Conservation (phyloP, 371 early-diverging fungal genomes). For the Enterocytospora artemiae region DNA sequence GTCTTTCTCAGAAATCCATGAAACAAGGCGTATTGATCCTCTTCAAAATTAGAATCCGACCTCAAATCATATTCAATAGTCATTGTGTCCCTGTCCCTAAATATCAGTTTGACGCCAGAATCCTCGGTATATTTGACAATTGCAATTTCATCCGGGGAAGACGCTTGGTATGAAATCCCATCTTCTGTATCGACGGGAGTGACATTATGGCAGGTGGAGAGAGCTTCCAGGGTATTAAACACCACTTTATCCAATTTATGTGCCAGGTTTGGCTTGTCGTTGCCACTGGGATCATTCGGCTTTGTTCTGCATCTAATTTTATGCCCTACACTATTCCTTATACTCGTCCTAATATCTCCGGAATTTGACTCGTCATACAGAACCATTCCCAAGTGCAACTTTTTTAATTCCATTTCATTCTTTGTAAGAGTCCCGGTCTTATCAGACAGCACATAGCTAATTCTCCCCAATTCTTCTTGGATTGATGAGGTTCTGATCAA, state of each 20-base stretch:
- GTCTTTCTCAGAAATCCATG: neutral
- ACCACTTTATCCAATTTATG: slow-evolving; percentile 59
- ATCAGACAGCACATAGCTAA: slow-evolving; percentile 86
- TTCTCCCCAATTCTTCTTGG: slow-evolving; percentile 95
- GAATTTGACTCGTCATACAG: slow-evolving; percentile 60
- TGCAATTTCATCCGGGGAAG: slow-evolving; percentile 97
- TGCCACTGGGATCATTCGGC: neutral
- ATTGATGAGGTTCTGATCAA: slow-evolving; percentile 81
- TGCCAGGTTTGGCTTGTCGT: slow-evolving; percentile 13
- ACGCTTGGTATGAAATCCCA: slow-evolving; percentile 71
- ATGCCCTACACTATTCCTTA: slow-evolving; percentile 38
- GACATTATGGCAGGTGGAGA: slow-evolving; percentile 82
- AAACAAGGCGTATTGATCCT: slow-evolving; percentile 1
- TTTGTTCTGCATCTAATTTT: slow-evolving; percentile 1
- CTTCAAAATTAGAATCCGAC: slow-evolving; percentile 10
- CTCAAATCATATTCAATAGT: slow-evolving; percentile 17
- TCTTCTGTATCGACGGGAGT: slow-evolving; percentile 59
- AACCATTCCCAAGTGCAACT: slow-evolving; percentile 87
- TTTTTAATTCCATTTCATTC: slow-evolving; percentile 93
- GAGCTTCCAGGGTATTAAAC: slow-evolving; percentile 69
- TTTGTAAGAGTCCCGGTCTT: slow-evolving; percentile 98
- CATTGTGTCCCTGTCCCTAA: slow-evolving; percentile 58
- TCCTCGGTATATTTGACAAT: slow-evolving; percentile 85
- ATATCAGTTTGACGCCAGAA: slow-evolving; percentile 71
- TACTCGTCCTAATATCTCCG: slow-evolving; percentile 63